These are phyloP conservation scores for Spiromastix sp. DNA, from an alignment of 2,329 filamentous ascomycete species.

Conservation along the genomic window DNA sequence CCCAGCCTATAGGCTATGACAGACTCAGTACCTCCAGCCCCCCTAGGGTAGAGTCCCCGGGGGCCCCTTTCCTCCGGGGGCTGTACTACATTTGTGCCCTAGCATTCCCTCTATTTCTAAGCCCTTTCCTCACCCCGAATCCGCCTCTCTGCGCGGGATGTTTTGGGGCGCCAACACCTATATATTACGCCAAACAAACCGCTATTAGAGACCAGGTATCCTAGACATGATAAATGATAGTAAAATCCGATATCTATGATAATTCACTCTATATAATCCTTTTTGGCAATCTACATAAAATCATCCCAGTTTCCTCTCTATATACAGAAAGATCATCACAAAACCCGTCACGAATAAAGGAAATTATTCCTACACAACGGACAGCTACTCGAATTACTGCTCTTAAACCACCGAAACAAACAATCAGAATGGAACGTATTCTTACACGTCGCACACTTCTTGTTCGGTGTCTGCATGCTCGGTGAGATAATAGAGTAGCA, in stretches of 20 bases:
- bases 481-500: slow-evolving; percentile 90
- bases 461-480: slow-evolving; percentile 84
- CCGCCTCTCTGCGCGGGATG: no score
- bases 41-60: no score
- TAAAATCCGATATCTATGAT: neutral
- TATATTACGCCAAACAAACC: no score
- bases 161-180: no score
- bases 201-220: no score
- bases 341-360: slow-evolving; percentile 41
- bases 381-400: slow-evolving; percentile 81
- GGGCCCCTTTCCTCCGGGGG: no score
- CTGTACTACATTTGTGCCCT: no score
- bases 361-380: slow-evolving; percentile 89
- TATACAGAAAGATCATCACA: neutral
- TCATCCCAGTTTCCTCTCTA: neutral
- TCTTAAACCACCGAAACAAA: slow-evolving; percentile 95
- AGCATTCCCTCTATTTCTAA: no score
- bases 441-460: slow-evolving; percentile 84
- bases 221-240: neutral
- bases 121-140: no score
- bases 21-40: no score
- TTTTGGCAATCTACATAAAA: neutral
- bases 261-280: neutral
- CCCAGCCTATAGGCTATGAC: no score
- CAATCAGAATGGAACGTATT: slow-evolving; percentile 86